Evolutionary conservation across 2,329 filamentous ascomycete species (phyloP).

Genomic region (Penicillium digitatum): DNA sequence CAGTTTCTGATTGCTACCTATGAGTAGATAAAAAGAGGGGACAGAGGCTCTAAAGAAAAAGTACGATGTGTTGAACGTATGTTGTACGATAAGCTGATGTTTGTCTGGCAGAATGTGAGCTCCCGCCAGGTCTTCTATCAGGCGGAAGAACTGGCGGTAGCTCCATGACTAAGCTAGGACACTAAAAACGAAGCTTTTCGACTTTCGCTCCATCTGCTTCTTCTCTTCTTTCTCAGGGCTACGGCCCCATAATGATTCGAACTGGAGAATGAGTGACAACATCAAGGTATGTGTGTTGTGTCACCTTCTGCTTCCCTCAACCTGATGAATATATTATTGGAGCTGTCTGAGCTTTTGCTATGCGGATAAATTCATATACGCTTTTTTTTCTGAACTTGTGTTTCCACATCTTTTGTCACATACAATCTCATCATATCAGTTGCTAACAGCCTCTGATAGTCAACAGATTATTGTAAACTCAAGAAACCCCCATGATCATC

Average conservation of each 20-base stretch:
- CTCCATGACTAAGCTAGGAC: slow-evolving; percentile 15
- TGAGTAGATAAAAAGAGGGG: background rate
- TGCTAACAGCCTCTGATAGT: slow-evolving; percentile 29
- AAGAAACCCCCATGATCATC: slow-evolving; percentile 34
- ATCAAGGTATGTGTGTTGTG: slow-evolving; percentile 28
- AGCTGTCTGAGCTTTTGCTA: slow-evolving; percentile 64
- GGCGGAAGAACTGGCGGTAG: background rate
- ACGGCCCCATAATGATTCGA: slow-evolving; percentile 26
- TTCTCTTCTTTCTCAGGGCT: slow-evolving; percentile 27
- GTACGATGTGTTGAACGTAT: background rate
- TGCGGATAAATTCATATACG: slow-evolving; percentile 63
- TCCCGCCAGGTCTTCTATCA: background rate
- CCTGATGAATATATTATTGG: slow-evolving; percentile 67
- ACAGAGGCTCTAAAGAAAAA: background rate
- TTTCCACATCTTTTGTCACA: slow-evolving; percentile 4
- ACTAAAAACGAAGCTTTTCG: slow-evolving; percentile 15
- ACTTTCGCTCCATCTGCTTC: slow-evolving; percentile 5
- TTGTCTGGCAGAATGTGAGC: slow-evolving; percentile 5
- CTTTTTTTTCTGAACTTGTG: slow-evolving; percentile 29
- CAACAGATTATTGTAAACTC: slow-evolving; percentile 34
- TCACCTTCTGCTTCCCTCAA: slow-evolving; percentile 8
- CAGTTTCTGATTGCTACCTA: background rate
- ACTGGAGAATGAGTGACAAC: slow-evolving; percentile 29
- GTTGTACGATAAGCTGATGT: background rate
- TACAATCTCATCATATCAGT: slow-evolving; percentile 3